Base-by-base conservation (phyloP, 2,329 filamentous ascomycete species). In the Teratosphaeria gauchensis region DNA sequence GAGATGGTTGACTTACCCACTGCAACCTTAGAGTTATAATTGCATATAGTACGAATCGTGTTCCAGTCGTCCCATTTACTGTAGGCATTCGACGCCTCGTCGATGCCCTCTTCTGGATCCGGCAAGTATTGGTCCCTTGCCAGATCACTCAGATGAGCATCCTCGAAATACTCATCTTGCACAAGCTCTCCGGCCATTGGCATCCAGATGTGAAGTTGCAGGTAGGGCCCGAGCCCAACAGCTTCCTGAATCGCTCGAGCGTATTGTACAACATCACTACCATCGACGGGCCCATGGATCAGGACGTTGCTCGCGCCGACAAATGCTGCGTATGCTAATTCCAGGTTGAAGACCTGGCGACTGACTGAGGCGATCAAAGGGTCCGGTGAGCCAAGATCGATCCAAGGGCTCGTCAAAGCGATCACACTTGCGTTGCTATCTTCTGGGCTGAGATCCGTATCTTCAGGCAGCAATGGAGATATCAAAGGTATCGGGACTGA, bases 41-140 rank as follows among this genome's bases (percentile, higher is more conserved):
- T 88, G 81, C 91, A 96, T 59, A 90, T 79, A 56, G 86, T 87
- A 56, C 94, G 83, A 68, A 99, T 88, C 24, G 87, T 80, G 72
- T 99, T 87, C 94, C 94, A 99, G 1, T 88, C 87, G 74, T 97
- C 92, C 95, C 95, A 99, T 2, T 86, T 82, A 56, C 86, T 86
- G 73, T 90, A 94, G 0, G 88, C 73, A 61, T 86, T 61, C n/a
- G 64, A 59, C 21, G 56, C 56, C 24, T 62, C 59, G 19, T 67
- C 63, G 16, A 65, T 62, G 3, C 65, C 66, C 21, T 63, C 61
- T 51, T 64, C 67, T 19, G 53, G 53, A 4, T 48, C 55, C 1
- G 56, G 38, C 19, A 60, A 19, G 30, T 72, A 71, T 46, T 78
- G 72, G 9, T 73, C 62, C 31, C 72, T 61, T 55, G 73, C 66